These are phyloP conservation scores for Citrus unshiu DNA, from an alignment of 345 rosid genomes.

Conservation along the genomic window DNA sequence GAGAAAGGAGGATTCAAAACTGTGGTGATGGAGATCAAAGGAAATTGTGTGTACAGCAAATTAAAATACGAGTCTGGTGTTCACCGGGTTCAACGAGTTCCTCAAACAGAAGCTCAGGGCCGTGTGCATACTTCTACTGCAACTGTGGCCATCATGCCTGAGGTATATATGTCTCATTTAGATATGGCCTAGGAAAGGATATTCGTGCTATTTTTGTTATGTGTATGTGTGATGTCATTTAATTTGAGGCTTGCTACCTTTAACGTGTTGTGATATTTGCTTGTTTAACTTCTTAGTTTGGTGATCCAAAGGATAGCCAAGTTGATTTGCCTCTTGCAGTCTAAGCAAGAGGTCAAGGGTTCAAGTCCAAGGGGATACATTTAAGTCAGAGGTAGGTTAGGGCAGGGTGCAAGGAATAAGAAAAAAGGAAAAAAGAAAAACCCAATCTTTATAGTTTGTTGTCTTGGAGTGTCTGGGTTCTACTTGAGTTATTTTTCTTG, in stretches of 20 bases:
- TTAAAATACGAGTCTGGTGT: constrained; percentile 94
- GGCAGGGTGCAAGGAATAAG: too few species aligned
- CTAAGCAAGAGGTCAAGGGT: too few species aligned
- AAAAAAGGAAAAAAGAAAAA: too few species aligned
- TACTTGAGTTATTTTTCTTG: background rate
- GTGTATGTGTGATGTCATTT: background rate
- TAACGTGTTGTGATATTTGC: background rate
- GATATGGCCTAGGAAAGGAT: background rate
- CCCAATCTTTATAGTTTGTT: background rate
- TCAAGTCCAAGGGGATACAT: too few species aligned
- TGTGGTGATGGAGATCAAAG: constrained; percentile 86
- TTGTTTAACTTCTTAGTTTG: background rate
- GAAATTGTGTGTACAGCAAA: constrained; percentile 87
- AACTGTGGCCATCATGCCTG: constrained; percentile 97
- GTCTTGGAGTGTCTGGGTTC: background rate
- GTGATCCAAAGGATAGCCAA: too few species aligned
- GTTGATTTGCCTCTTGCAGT: too few species aligned
- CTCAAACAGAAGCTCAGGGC: constrained; percentile 94
- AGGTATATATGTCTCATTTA: constrained; percentile 41
- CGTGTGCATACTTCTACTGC: constrained; percentile 98
- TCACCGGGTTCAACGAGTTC: constrained; percentile 93
- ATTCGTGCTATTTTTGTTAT: background rate
- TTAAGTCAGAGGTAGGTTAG: too few species aligned
- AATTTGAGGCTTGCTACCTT: constrained; percentile 1
- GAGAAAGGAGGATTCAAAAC: constrained; percentile 96